Percentiles rank a stretch among this genome's conserved stretches.
Conservation (phyloP, 768 basidiomycete species). For the Termitomyces titanicus region DNA sequence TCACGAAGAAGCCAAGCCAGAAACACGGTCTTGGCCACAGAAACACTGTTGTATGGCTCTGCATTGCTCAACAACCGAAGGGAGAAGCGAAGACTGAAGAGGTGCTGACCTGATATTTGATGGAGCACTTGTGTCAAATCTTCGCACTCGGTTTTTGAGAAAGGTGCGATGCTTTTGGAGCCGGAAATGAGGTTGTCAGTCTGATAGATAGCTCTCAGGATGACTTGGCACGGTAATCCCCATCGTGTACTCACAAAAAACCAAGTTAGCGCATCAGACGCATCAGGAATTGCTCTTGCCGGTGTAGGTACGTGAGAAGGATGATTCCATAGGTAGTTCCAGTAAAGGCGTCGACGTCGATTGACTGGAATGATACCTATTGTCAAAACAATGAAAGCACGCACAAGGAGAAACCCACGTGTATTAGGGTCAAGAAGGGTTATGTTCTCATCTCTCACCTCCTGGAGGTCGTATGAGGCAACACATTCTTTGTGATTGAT, state of each 20-base stretch:
- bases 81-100: neutral
- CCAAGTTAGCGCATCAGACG: conserved; percentile 47
- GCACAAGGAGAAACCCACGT: conserved; percentile 16
- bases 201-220: conserved; percentile 14
- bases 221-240: neutral
- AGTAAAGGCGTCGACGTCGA: conserved; percentile 44
- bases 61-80: neutral
- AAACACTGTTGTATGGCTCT: conserved; percentile 31
- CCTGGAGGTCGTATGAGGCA: conserved; percentile 36
- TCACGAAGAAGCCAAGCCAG: conserved; percentile 49
- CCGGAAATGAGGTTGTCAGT: conserved; percentile 49
- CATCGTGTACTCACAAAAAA: conserved; percentile 31
- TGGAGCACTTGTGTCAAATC: conserved; percentile 39
- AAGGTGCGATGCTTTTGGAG: conserved; percentile 41
- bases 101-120: conserved; percentile 27
- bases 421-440: conserved; percentile 22
- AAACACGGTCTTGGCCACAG: conserved; percentile 41
- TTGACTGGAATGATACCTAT: conserved; percentile 29
- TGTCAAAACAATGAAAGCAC: neutral
- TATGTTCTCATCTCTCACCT: conserved; percentile 26
- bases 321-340: conserved; percentile 49
- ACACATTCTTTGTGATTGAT: conserved; percentile 46
- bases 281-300: conserved; percentile 38
- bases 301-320: conserved; percentile 42
- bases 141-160: conserved; percentile 52